Evolutionary conservation across 2,329 filamentous ascomycete species (phyloP), one percentile per base, ranked within the genome.

Genomic region (Hymenoscyphus occultus): DNA sequence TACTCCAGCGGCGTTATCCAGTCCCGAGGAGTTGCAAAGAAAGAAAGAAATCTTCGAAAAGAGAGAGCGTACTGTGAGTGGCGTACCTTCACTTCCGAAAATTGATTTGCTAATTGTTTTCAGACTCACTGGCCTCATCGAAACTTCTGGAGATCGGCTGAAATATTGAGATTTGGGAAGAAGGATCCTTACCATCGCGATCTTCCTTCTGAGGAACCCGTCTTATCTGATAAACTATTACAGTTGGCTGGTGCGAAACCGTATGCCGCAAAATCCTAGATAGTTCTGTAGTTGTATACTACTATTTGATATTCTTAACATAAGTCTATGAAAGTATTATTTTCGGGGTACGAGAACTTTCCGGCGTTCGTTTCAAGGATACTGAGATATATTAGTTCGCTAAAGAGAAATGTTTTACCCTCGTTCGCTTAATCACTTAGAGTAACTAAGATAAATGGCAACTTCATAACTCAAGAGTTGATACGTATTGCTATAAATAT

Each of bases 171-270:
- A 56, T 56, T 67, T 40, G 65, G 65, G 45, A 59, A 67, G 63
- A 65, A 68, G 39, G 67, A 68, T 56, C 65, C 67, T 14, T 62
- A 65, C 42, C 65, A 66, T 39, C 64, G 63, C 31, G 63, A 67
- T 64, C 54, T 51, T 13, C 67, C 65, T 14, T 68, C 67, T 48
- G 65, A 65, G 19, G 67, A 68, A 58, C 65, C 67, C 9, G 63
- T 67, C 32, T 31, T 67, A 2, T 31, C 60, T 13, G 63, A 68
- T n/a, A 63, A 48, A 39, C 42, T 67, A 10, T 59, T 68, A 54
- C 57, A 64, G 42, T 56, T 68, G 14, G 67, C 65, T 59, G 65
- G 67, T 31, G 67, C 62, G 7, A 60, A 64, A 31, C 39, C 62
- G 14, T 68, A 68, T 56, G 42, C 42, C 2, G n/a, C 14, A 48